A percentile compares a stretch with the other conserved stretches of the same genome.
phyloP scores from a whole-genome alignment of 371 early-diverging fungal genomes.

The Phascolomyces articulosus region DNA sequence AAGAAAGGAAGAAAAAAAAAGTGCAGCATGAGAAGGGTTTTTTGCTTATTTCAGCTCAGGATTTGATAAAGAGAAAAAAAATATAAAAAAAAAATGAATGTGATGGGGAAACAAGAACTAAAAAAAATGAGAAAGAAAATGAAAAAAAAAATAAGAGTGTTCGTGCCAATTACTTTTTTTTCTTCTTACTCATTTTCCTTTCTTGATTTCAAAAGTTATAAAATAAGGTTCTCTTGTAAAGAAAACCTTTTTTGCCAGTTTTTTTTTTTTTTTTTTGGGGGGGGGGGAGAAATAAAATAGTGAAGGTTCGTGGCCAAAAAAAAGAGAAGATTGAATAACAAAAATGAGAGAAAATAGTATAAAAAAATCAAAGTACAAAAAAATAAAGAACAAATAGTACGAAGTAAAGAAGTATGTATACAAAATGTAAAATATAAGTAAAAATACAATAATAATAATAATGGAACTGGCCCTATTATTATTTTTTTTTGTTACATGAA shows the following conservation, averaged over 20 bases:
- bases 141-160: neutral
- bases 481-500: too few species aligned
- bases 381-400: neutral
- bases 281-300: neutral
- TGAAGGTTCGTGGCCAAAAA: conserved; percentile 4
- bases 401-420: neutral
- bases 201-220: too few species aligned
- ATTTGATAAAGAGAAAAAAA: neutral
- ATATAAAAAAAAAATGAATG: neutral
- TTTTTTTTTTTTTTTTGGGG: too few species aligned
- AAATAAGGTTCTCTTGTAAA: too few species aligned
- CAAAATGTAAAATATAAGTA: neutral
- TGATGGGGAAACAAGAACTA: neutral
- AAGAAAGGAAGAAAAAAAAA: too few species aligned
- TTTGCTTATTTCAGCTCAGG: conserved; percentile 1
- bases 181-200: too few species aligned
- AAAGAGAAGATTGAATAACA: neutral
- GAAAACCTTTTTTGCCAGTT: neutral
- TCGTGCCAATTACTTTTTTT: too few species aligned
- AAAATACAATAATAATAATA: neutral
- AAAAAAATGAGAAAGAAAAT: neutral
- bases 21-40: too few species aligned
- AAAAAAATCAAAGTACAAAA: neutral
- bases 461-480: too few species aligned
- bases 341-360: neutral